These are phyloP conservation scores for Inga oerstediana DNA, from an alignment of 306 rosid species.

Conservation along the genomic window DNA sequence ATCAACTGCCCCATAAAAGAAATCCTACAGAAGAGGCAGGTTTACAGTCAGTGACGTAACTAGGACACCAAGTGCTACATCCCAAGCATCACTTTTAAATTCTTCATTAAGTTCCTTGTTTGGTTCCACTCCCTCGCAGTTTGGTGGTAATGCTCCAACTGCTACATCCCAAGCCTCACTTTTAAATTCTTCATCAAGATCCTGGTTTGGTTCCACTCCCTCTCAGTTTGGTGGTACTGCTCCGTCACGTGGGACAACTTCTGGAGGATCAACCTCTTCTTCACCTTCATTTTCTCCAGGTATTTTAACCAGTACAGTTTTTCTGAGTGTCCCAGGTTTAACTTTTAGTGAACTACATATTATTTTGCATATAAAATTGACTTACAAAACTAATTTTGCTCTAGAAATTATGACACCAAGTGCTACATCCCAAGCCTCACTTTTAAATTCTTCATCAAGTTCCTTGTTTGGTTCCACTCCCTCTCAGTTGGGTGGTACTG, in stretches of 20 bases:
- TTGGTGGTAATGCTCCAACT: too few species aligned
- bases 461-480: slow-evolving; percentile 63
- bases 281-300: slow-evolving; percentile 77
- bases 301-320: slow-evolving; percentile 39
- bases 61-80: slow-evolving; percentile 13
- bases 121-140: too few species aligned
- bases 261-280: slow-evolving; percentile 68
- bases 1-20: too few species aligned
- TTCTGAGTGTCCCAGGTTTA: neutral
- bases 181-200: slow-evolving; percentile 60
- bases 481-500: slow-evolving; percentile 55
- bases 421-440: slow-evolving; percentile 63
- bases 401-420: slow-evolving; percentile 33
- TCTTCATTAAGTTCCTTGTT: too few species aligned
- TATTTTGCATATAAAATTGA: slow-evolving; percentile 25
- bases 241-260: slow-evolving; percentile 52
- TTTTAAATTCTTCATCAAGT: slow-evolving; percentile 62
- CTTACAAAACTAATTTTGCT: slow-evolving; percentile 27
- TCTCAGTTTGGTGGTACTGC: slow-evolving; percentile 58
- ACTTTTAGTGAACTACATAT: slow-evolving; percentile 6
- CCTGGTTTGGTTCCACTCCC: slow-evolving; percentile 63
- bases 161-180: slow-evolving; percentile 63
- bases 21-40: too few species aligned
- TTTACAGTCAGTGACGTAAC: too few species aligned
- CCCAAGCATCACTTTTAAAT: too few species aligned